Evolutionary conservation across 257 asterid species (phyloP), one percentile per base, ranked within the genome.

Genomic region (Nicotiana noctiflora): DNA sequence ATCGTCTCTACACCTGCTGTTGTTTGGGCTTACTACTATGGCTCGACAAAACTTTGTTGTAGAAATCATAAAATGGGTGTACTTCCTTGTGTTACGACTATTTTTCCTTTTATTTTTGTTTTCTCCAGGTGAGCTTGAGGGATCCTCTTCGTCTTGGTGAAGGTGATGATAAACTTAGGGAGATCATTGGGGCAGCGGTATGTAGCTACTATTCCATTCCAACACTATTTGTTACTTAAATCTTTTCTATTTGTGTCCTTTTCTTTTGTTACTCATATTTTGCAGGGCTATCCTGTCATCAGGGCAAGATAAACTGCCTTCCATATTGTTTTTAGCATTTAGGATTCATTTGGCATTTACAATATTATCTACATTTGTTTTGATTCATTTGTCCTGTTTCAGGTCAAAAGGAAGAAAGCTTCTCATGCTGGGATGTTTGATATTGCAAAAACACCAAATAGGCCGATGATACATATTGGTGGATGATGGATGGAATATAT

Each of bases 381-480:
- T n/a, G 19, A n/a, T 55, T 27, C 66, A n/a, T 77, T 77, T 5
- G 15, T 31, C 34, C 55, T 57, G 4, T 31, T 77, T 81, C 90
- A 92, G 99, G 89, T 94, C 79, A 92, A 92, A 86, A 94, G 94
- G 84, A 96, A 96, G 92, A 96, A 94, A 87, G 97, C 97, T 31
- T 85, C 97, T 82, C 99, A 96, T 89, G 97, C 98, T 81, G 98
- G 98, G 85, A 94, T 96, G 98, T 87, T 90, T 74, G 97, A 93
- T 89, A 67, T 95, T 29, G 99, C 98, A 66, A 92, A 90, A 86
- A 95, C 97, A 13, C 97, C 95, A 67, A 95, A 95, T 85, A 91
- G 98, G 83, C 99, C 99, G 14, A 96, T 94, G 99, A 89, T 92
- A 84, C 99, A 92, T 81, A 96, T 96, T 76, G 99, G 99, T 15